phyloP scores from a whole-genome alignment of 176 grass and related monocot species.

The Rhynchospora tenuis region DNA sequence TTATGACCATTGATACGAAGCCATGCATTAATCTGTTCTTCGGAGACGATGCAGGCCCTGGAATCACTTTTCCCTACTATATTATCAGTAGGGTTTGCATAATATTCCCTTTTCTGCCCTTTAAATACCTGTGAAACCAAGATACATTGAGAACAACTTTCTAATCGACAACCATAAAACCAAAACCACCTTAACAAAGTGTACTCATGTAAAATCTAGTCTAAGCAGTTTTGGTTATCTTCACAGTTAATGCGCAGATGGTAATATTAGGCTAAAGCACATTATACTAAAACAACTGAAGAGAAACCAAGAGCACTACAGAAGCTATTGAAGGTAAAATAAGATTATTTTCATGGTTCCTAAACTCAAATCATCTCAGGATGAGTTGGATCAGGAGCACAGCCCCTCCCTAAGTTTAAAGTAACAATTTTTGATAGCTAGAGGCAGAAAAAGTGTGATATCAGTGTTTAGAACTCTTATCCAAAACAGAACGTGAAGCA shows the following conservation, averaged over 20 bases:
- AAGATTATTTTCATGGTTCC: not conserved
- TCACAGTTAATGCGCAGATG: not conserved
- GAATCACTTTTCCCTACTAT: slow-evolving; percentile 22
- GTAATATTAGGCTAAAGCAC: not conserved
- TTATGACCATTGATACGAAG: slow-evolving; percentile 76
- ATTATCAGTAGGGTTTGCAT: slow-evolving; percentile 31
- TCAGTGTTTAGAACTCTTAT: not conserved
- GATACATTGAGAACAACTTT: not conserved
- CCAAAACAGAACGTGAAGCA: not conserved
- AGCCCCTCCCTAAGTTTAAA: not conserved
- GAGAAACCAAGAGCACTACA: not conserved
- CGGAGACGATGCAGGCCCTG: slow-evolving; percentile 50
- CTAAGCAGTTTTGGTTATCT: not conserved
- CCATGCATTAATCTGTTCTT: slow-evolving; percentile 97
- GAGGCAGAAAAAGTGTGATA: not conserved
- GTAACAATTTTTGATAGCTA: not conserved
- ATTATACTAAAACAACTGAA: not conserved
- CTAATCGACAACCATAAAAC: slow-evolving; percentile 7
- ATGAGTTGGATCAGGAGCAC: not conserved
- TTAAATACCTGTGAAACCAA: slow-evolving; percentile 52
- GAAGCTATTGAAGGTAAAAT: not conserved
- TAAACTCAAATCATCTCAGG: not conserved
- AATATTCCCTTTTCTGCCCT: slow-evolving; percentile 52
- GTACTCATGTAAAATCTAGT: not conserved
- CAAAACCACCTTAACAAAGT: not conserved